Base-by-base conservation (phyloP, 106 monocot genomes). In the Gastrodia elata region DNA sequence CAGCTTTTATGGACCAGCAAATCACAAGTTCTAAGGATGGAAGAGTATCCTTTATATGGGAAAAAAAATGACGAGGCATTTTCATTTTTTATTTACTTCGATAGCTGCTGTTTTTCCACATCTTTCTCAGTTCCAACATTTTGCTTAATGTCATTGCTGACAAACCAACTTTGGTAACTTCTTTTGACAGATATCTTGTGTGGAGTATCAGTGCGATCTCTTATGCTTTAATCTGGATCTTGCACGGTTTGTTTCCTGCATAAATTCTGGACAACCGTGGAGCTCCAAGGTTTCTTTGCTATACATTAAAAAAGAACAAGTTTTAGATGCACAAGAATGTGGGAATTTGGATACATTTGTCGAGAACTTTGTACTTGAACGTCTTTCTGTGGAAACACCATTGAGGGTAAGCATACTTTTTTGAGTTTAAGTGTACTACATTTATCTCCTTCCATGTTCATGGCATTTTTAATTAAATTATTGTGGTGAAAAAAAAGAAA, bases 361-460 rank as follows among this genome's bases (percentile, higher is more conserved):
- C 35, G 97, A 97, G 65, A 97, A 97, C 78, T 97, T 93, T 48
- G 81, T 97, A 68, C 93, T 97, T 27, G 93, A 97, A 65, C 80
- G 88, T 28, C 74, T 97, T 13, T 76, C 92, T 64, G 80, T 84
- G 59, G 93, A 97, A 76, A 83, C 84, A 72, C 97, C 97, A 59
- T 58, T 97, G 71, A 84, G 86, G 84, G 92, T 91, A 68, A 71
- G 80, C 80, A 55, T 57, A 6, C 8, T 7, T 5, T 37, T 67
- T 67, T 3, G 32, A 30, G 22, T 35, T 28, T 4, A 27, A 67
- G 10, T 57, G 67, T 67, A 38, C n/a, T 32, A 30, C 11, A 27
- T 30, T 61, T 32, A 32, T 61, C 13, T 24, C 8, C 32, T 22
- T 22, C 0, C 52, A 52, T 52, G 22, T 5, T n/a, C 52, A 4